A percentile compares a stretch with the other conserved stretches of the same genome.
phyloP scores from a whole-genome alignment of 495 filamentous ascomycete genomes.

The Penicillium fimorum region DNA sequence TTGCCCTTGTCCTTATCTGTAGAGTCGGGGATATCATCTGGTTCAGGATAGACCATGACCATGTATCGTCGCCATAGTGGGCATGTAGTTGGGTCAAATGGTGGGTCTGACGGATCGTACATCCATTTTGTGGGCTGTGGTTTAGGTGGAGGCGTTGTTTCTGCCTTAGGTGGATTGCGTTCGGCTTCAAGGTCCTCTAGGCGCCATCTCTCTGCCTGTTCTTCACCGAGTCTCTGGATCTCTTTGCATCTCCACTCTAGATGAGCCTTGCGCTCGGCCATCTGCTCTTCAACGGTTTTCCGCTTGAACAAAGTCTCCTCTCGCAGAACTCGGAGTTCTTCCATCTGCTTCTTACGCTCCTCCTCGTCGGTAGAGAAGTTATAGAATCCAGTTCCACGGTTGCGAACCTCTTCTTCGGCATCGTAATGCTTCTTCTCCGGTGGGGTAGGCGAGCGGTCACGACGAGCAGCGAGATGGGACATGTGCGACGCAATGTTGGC shows the following conservation, averaged over 20 bases:
- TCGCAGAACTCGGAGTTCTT: conserved; percentile 62
- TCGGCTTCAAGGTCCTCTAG: neutral
- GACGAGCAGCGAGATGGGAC: conserved; percentile 66
- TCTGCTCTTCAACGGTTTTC: conserved; percentile 47
- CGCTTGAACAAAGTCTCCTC: conserved; percentile 64
- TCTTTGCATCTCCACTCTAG: conserved; percentile 55
- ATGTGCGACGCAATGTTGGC: conserved; percentile 59
- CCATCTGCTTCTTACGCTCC: conserved; percentile 70
- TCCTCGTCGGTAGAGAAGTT: conserved; percentile 72
- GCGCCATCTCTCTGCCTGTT: neutral
- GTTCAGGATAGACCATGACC: neutral
- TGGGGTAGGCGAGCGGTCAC: conserved; percentile 74
- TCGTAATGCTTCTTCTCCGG: conserved; percentile 82
- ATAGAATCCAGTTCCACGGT: conserved; percentile 89
- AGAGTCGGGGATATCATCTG: neutral
- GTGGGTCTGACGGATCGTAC: neutral
- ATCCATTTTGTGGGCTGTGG: neutral
- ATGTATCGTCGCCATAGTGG: neutral
- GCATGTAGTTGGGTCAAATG: neutral
- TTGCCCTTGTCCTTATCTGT: neutral
- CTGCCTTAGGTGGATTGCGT: neutral
- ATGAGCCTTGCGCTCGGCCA: conserved; percentile 47
- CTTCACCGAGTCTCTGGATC: conserved; percentile 44
- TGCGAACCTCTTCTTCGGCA: conserved; percentile 74
- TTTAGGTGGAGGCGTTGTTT: neutral